Conservation (phyloP, 2,329 filamentous ascomycete species). For the Allantophomopsis cytisporea region DNA sequence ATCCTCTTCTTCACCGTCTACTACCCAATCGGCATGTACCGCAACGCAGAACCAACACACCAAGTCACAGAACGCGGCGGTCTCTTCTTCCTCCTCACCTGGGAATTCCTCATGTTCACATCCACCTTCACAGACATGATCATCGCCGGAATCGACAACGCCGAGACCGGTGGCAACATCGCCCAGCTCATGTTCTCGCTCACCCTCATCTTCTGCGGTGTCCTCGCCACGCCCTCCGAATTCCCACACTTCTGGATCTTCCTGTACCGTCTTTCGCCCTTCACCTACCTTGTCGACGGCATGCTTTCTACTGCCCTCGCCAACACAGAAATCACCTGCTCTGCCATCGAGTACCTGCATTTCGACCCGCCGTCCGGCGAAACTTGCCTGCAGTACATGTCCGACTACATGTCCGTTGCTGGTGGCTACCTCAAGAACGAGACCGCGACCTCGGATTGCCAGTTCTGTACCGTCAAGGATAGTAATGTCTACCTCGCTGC, state of each 20-base stretch:
- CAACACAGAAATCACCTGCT: constrained; percentile 51
- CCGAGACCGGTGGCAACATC: constrained; percentile 63
- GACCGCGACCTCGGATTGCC: constrained; percentile 33
- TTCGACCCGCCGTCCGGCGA: constrained; percentile 45
- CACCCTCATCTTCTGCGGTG: constrained; percentile 62
- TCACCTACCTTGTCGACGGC: constrained; percentile 67
- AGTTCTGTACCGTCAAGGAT: constrained; percentile 36
- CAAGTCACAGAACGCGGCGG: constrained; percentile 55
- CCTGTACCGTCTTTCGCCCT: constrained; percentile 72
- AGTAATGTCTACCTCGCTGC: constrained; percentile 36
- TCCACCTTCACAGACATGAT: constrained; percentile 71
- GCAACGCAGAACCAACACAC: constrained; percentile 49
- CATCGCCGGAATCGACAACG: constrained; percentile 62
- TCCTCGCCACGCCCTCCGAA: constrained; percentile 47
- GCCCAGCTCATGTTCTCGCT: constrained; percentile 64
- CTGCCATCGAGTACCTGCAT: constrained; percentile 52
- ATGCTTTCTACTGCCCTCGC: constrained; percentile 60
- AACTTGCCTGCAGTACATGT: constrained; percentile 48
- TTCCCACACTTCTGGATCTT: constrained; percentile 72
- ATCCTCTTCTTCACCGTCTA: constrained; percentile 75
- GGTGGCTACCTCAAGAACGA: constrained; percentile 42
- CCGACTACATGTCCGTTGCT: constrained; percentile 27
- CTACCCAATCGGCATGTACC: constrained; percentile 69
- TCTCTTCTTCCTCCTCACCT: constrained; percentile 67
- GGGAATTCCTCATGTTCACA: constrained; percentile 66